Conservation (phyloP, 2,329 filamentous ascomycete genomes). For the Metarhizium humberi region DNA sequence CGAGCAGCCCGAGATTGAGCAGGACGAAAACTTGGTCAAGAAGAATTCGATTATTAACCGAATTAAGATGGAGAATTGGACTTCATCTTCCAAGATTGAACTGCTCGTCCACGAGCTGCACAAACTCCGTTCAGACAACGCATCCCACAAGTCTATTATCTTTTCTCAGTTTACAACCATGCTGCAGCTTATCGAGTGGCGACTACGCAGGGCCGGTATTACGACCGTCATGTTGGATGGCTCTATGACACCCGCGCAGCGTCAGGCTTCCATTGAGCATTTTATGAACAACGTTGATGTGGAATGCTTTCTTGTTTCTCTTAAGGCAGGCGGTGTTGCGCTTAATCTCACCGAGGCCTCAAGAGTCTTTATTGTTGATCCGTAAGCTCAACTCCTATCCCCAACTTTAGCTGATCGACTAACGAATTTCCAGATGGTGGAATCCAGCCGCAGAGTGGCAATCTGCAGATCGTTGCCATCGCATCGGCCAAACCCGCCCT, state of each 20-base stretch:
- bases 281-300: constrained; percentile 95
- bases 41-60: constrained; percentile 97
- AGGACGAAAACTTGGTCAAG: constrained; percentile 78
- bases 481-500: constrained; percentile 88
- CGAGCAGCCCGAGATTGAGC: constrained; percentile 90
- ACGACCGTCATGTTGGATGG: constrained; percentile 98
- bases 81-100: constrained; percentile 95
- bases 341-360: constrained; percentile 93
- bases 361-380: constrained; percentile 91
- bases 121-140: constrained; percentile 82
- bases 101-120: constrained; percentile 91
- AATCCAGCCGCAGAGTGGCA: constrained; percentile 99
- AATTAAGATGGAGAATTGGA: constrained; percentile 99
- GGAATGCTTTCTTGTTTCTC: constrained; percentile 89
- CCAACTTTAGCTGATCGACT: constrained; percentile 5
- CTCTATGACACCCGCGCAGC: constrained; percentile 89
- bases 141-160: constrained; percentile 92
- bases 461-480: constrained; percentile 85
- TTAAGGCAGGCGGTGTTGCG: constrained; percentile 93
- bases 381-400: constrained; percentile 46
- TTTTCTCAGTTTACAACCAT: constrained; percentile 97
- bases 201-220: constrained; percentile 89
- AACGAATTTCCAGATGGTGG: constrained; percentile 63
- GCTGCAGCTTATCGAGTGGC: constrained; percentile 95
- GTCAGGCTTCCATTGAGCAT: constrained; percentile 87